These are phyloP conservation scores for Verticillium tricorpus DNA, from an alignment of 2,329 filamentous ascomycete species.

Conservation along the genomic window DNA sequence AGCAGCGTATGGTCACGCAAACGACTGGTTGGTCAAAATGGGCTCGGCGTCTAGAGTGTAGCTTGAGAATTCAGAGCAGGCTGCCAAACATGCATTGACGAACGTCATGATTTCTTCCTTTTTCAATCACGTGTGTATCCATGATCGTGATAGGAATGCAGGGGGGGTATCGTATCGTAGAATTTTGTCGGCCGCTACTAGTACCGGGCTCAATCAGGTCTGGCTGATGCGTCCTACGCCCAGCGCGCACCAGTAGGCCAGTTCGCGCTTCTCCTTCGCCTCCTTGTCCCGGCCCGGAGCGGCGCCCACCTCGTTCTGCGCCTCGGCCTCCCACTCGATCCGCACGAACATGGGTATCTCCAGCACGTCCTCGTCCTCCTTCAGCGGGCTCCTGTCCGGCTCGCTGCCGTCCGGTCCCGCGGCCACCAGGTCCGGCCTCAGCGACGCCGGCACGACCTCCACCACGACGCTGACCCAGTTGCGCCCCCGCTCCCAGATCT, in stretches of 20 bases:
- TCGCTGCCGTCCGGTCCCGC: constrained; percentile 16
- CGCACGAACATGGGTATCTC: constrained; percentile 95
- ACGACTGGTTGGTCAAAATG: constrained; percentile 20
- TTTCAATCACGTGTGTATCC: background rate
- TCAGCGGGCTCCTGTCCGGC: constrained; percentile 41
- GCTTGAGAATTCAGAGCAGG: constrained; percentile 42
- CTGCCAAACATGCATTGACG: constrained; percentile 32
- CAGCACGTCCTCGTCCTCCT: constrained; percentile 59
- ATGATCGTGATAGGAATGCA: background rate
- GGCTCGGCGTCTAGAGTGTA: constrained; percentile 48
- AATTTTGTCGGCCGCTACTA: background rate
- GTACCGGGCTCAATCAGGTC: constrained; percentile 18
- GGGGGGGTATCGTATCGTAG: background rate
- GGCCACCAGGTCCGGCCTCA: constrained; percentile 34
- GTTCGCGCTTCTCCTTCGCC: constrained; percentile 72
- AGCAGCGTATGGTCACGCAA: background rate
- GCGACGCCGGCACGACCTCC: constrained; percentile 70
- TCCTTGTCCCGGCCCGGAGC: constrained; percentile 42
- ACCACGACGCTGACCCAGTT: constrained; percentile 96
- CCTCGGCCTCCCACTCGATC: constrained; percentile 81
- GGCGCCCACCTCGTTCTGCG: constrained; percentile 58
- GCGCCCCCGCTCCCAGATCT: constrained; percentile 89
- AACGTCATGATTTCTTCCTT: constrained; percentile 11
- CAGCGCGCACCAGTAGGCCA: constrained; percentile 94
- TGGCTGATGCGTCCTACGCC: constrained; percentile 76